These are phyloP conservation scores for Anthracocystis setariae DNA, from an alignment of 1,284 basidiomycete genomes.

Conservation along the genomic window DNA sequence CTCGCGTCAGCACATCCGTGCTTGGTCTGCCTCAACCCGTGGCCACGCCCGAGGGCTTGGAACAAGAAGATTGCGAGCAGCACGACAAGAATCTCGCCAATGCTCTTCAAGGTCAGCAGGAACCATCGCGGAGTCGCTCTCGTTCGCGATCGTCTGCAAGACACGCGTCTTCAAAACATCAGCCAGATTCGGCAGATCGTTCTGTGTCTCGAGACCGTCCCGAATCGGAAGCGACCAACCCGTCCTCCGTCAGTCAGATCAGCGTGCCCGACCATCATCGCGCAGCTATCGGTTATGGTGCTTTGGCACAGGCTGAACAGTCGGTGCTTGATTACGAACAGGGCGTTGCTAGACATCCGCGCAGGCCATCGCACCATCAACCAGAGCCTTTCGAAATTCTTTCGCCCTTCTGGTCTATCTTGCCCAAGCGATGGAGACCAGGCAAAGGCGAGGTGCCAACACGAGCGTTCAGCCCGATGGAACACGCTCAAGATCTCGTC, in stretches of 20 bases:
- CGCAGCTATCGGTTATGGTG: constrained; percentile 54
- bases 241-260: constrained; percentile 37
- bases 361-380: constrained; percentile 33
- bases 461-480: constrained; percentile 10
- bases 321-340: constrained; percentile 29
- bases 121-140: constrained; percentile 23
- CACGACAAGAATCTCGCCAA: constrained; percentile 21
- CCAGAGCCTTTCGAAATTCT: constrained; percentile 31
- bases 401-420: constrained; percentile 34
- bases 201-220: constrained; percentile 20
- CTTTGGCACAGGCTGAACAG: constrained; percentile 55
- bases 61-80: constrained; percentile 7
- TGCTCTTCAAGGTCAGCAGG: neutral
- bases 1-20: constrained; percentile 27
- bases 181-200: constrained; percentile 17
- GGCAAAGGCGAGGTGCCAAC: constrained; percentile 27
- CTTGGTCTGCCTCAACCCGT: constrained; percentile 33
- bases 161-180: constrained; percentile 1
- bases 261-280: constrained; percentile 34
- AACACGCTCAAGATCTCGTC: constrained; percentile 17
- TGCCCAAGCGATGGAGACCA: constrained; percentile 36
- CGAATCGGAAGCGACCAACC: constrained; percentile 29
- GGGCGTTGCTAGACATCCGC: constrained; percentile 9
- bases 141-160: constrained; percentile 24
- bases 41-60: constrained; percentile 20